Base-by-base conservation (phyloP, 1,284 basidiomycete genomes). In the Sparassis latifolia region DNA sequence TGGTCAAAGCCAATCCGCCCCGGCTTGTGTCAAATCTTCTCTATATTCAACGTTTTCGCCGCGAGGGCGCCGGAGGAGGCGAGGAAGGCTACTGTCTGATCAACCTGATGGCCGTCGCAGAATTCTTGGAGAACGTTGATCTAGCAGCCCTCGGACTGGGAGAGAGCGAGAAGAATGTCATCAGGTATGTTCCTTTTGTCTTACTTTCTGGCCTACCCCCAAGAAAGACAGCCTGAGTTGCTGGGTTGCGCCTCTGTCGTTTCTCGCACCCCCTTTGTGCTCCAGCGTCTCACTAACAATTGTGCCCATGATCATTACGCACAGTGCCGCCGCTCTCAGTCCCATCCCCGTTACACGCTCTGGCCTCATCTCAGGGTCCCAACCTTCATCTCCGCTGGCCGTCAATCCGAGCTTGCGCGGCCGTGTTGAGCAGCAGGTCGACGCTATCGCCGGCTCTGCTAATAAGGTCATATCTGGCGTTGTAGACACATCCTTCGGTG, bases 41-140 rank as follows among this genome's bases (percentile, higher is more conserved):
- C 20, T 97, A 83, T 64, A 86, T 86, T 0, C 91, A 96, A 58
- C 81, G 95, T 27, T 97, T 92, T 69, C 75, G 92, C 30, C 79
- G 80, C 57, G 82, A 86, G 48, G 53, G 53, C n/a, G 74, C 80
- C 3, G 74, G 88, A 42, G 72, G 84, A 3, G 92, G 92, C 1
- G 92, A 97, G 62, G 89, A 91, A 57, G 84, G 82, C 48, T 97
- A 95, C 64, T 97, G 93, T 56, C 76, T 96, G 32, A 89, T 97
- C 64, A 97, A 97, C 66, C 74, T 96, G 33, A 84, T 95, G 70
- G 95, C 95, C 4, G 93, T 94, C 1, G 89, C 91, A 2, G 92
- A 96, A 62, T 97, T 97, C 65, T 71, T 97, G 40, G 91, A 95
- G 69, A 90, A 92, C 60, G 92, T 97, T 29, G 91, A 95, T 66